Percentiles rank a stretch among this genome's conserved stretches.
Conservation (phyloP, 73 alveolate species). For the Effrenium voratum region DNA sequence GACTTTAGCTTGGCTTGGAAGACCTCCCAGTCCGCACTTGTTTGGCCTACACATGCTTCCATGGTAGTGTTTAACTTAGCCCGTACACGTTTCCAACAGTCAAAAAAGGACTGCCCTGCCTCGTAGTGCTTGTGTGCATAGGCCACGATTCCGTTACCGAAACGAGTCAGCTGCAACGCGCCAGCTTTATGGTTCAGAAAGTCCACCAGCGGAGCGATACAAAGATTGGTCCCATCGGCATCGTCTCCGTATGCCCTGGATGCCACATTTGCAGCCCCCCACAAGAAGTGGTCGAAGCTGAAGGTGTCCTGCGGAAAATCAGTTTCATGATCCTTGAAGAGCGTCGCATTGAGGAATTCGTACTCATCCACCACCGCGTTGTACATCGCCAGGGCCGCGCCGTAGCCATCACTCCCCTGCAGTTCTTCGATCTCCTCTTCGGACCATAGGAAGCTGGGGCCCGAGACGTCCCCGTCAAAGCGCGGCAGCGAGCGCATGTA, state of each 20-base stretch:
- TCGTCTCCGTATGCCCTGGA: conserved; percentile 93
- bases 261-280: conserved; percentile 90
- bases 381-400: conserved; percentile 71
- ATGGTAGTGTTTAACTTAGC: neutral
- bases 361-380: conserved; percentile 72
- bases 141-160: conserved; percentile 93
- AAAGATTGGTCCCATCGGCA: conserved; percentile 76
- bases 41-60: too few relatives aligned
- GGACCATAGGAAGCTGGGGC: conserved; percentile 87
- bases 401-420: conserved; percentile 76
- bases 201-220: conserved; percentile 88
- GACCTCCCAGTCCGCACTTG: neutral
- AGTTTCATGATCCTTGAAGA: conserved; percentile 32
- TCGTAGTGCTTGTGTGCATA: conserved; percentile 84
- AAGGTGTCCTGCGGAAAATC: conserved; percentile 25
- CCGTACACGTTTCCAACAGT: neutral
- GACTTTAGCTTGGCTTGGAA: neutral
- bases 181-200: conserved; percentile 86
- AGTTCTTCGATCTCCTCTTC: conserved; percentile 63
- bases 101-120: neutral
- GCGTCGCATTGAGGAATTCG: conserved; percentile 15
- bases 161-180: conserved; percentile 93
- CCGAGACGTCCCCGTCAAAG: conserved; percentile 65
- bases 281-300: conserved; percentile 31
- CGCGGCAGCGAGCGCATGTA: conserved; percentile 63